Evolutionary conservation across 176 grass and related monocot species (phyloP).

Genomic region (Sorghum bicolor): Sorghum_bicolor_NCBIv3 NC_012871.2:4061501-4062000

Average conservation of each 20-base stretch:
- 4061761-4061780: neutral
- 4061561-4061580: slow-evolving; percentile 93
- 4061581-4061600: slow-evolving; percentile 54
- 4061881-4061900: neutral
- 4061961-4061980: neutral
- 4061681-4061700: slow-evolving; percentile 1
- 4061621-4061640: neutral
- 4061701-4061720: neutral
- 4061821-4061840: neutral
- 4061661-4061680: slow-evolving; percentile 16
- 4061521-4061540: slow-evolving; percentile 85
- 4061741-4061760: neutral
- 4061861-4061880: neutral
- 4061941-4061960: neutral
- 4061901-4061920: neutral
- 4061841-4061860: neutral
- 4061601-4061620: slow-evolving; percentile 13
- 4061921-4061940: neutral
- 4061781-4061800: neutral
- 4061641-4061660: slow-evolving; percentile 14
- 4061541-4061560: slow-evolving; percentile 96
- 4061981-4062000: neutral
- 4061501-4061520: slow-evolving; percentile 99
- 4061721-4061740: neutral
- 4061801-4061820: neutral